Percentiles rank a stretch among this genome's conserved stretches.
phyloP scores from a whole-genome alignment of 345 rosid species.

The Populus deltoides region DNA sequence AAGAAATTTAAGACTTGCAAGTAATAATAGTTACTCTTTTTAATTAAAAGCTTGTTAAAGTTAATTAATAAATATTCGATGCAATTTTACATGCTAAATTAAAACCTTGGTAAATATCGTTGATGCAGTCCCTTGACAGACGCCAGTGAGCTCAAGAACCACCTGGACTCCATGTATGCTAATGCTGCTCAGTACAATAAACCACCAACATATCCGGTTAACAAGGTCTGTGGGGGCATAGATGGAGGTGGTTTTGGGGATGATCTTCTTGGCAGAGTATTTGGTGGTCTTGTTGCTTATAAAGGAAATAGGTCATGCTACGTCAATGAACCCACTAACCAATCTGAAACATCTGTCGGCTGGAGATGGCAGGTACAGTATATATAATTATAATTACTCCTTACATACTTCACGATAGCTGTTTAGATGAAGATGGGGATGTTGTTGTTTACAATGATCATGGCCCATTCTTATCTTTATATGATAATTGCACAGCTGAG shows the following conservation, averaged over 20 bases:
- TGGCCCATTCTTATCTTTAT: too few species aligned
- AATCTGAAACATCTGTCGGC: conserved; percentile 11
- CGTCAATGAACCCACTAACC: conserved; percentile 12
- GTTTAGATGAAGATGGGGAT: too few species aligned
- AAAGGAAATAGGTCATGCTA: conserved; percentile 16
- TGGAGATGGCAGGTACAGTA: conserved; percentile 52
- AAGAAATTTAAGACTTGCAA: conserved; percentile 62
- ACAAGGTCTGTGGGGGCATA: conserved; percentile 36
- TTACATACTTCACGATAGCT: too few species aligned
- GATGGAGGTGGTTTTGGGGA: conserved; percentile 11
- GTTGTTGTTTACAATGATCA: too few species aligned
- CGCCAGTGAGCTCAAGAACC: conserved; percentile 31
- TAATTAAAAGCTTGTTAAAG: not conserved
- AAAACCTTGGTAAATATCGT: not conserved
- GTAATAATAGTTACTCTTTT: conserved; percentile 25
- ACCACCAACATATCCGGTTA: conserved; percentile 27
- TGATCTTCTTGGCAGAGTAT: conserved; percentile 20
- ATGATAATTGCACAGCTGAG: too few species aligned
- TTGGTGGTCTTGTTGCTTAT: conserved; percentile 27
- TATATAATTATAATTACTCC: too few species aligned
- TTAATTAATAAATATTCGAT: not conserved
- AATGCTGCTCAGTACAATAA: conserved; percentile 45
- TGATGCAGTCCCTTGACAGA: conserved; percentile 26
- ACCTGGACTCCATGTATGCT: conserved; percentile 12
- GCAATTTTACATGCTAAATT: not conserved